Evolutionary conservation across 2,329 filamentous ascomycete genomes (phyloP), one percentile per base, ranked within the genome.

Genomic region (Setomelanomma holmii): DNA sequence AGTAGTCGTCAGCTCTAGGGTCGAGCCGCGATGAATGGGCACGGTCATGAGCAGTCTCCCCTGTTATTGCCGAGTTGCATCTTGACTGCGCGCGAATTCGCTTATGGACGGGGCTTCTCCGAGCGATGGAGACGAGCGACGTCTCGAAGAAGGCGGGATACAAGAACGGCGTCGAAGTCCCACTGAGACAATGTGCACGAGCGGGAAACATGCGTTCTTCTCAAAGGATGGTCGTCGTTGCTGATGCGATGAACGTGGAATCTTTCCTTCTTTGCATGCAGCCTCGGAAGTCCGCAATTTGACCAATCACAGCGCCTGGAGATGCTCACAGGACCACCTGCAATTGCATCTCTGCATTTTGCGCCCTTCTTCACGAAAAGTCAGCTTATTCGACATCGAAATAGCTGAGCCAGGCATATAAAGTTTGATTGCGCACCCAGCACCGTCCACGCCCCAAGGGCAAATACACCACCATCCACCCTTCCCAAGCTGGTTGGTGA

Each of bases 1-100:
- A 84, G 76, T 96, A 98, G 74, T 96, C 91, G 67, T 91, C 88
- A 0, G 93, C 91, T 0, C 84, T 72, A 2, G 93, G 93, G 71
- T 96, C 90, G 17, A 97, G 84, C 48, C 68, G 66, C 35, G 67
- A 68, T 5, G 54, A 30, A n/a, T 59, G 55, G n/a, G 59, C 52
- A 40, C 64, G 41, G 12, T 49, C 35, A 3, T 49, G 48, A 35
- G 53, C 36, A 39, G 51, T 45, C 8, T 47, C 19, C 21, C 42
- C 52, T 16, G 51, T 45, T 14, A 60, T 56, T 33, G 62, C 69
- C 24, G 64, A 71, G 41, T 54, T 69, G 60, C 69, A 71, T 67
- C 71, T 62, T 57, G 58, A 58, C 40, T 56, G 56, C 19, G 49
- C 35, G 39, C 51, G 50, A 30, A 55, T 49, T 51, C 53, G 50